Evolutionary conservation across 495 filamentous ascomycete species (phyloP), one percentile per base, ranked within the genome.

Genomic region (Niebla homalea): DNA sequence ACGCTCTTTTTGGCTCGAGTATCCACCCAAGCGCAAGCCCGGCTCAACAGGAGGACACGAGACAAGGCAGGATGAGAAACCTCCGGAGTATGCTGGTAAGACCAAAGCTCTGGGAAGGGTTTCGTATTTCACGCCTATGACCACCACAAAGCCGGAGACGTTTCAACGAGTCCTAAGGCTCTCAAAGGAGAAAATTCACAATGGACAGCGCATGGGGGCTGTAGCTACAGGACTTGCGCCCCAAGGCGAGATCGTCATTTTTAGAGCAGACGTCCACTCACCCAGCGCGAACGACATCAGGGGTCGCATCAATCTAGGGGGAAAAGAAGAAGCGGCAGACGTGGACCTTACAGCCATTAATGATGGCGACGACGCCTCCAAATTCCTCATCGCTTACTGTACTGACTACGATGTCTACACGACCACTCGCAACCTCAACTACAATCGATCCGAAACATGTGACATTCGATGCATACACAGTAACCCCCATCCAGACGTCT

Each of bases 161-260:
- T 95, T 92, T 63, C 89, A 95, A 62, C 72, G 87, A 49, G 60
- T 92, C 42, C 59, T 87, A 59, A 78, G 87, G 49, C 66, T 95
- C 38, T 66, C 37, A 59, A 69, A 46, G 52, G 63, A 42, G 40
- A 47, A 25, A 14, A 57, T 60, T 7, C 57, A 60, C 11, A 66
- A 58, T 51, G 58, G 57, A 22, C 65, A 72, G 35, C 74, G 84
- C 52, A 66, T 94, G 23, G 86, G 80, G 38, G 87, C 81, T 14
- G 76, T 82, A 52, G 78, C 85, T 15, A 88, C 85, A 0, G 84
- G 86, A 21, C 65, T 90, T 40, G 78, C 84, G 12, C 79, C 77
- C 36, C 69, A 81, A 18, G 75, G 73, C 12, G 83, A 98, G 65
- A 79, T 98, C 53, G 81, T 87, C 35, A 63, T 94, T 47, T 89